Evolutionary conservation across 805 yeast genomes (phyloP), one percentile per base, ranked within the genome.

Genomic region (Sungouiozyma intestinalis): DNA sequence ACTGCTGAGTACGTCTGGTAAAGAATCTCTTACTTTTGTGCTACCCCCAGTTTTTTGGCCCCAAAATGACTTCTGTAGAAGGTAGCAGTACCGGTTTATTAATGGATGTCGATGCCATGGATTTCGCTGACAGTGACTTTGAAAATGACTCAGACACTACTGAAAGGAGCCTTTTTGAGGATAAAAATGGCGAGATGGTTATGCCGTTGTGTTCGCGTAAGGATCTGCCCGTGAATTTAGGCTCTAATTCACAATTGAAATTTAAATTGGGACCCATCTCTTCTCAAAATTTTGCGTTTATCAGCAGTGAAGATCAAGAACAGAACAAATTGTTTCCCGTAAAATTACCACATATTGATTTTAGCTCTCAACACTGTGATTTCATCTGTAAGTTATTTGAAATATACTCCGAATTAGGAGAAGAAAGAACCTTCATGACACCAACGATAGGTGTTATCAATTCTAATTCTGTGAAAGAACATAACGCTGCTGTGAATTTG

Each of bases 381-480:
- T 81, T 75, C 48, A 67, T 77, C 33, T 70, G 71, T 21, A 55
- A 66, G 8, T 50, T 76, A 13, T 82, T 72, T 57, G 73, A 74
- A 46, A 63, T 71, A 2, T 71, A 79, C 47, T 78, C 77, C 48
- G 63, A 67, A 2, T 49, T 74, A 19, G 69, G 75, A 15, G 64
- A 66, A n/a, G 66, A 71, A 43, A 64, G 64, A 40, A 48, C 61
- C 20, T 73, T 65, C 48, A 62, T 68, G 16, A 59, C 62, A 2
- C 69, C 68, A 11, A 62, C 68, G 0, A 60, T 67, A 21, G 72
- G 72, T 15, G 51, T 67, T 4, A 59, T 60, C 40, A 66, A 57
- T 50, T 50, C 61, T 24, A 50, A 53, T 36, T 59, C 58, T 4
- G 55, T 51, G 31, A 53, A 58, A 13, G 59, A 67, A 37, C 73